Base-by-base conservation (phyloP, 768 basidiomycete species). In the Rhizopogon vulgaris region DNA sequence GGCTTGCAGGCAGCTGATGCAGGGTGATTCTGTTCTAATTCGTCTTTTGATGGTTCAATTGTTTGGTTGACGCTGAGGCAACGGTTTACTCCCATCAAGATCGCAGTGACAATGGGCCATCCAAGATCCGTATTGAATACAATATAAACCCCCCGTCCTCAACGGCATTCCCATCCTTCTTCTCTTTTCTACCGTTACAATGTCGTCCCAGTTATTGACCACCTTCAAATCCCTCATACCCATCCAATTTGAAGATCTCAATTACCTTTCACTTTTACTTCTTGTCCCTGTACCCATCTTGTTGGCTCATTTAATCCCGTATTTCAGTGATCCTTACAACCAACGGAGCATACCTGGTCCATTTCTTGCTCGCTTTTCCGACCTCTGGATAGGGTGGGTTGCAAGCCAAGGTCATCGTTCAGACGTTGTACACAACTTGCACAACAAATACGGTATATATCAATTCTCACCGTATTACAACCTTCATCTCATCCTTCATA, bases 381-480 rank as follows among this genome's bases (percentile, higher is more conserved):
- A 87, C 62, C 54, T 77, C 3, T 93, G 90, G 89, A 70, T 94
- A 15, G 87, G 82, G 37, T 78, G 73, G 59, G 72, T 82, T 32
- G 70, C 76, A 32, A 81, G 81, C 41, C 68, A 74, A n/a, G 90
- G 90, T 1, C 84, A 87, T 56, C 80, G 90, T 41, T 88, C 83
- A 8, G 84, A 90, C 58, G 66, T 75, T 11, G 82, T 94, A 3
- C 89, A 94, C 60, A 63, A 78, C 48, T 67, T 87, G 60, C 91
- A 94, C 63, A 62, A 75, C 63, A 83, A 80, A 72, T 79, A 90
- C 53, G 91, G 91, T 85, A 60, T 48, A 76, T 58, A 28, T 52
- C 22, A 22, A 27, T 6, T 15, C n/a, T 41, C 6, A 34, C 11
- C 18, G n/a, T n/a, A 34, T 15, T 17, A 11, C 14, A 1, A 22